Evolutionary conservation across 345 rosid species (phyloP).

Genomic region (Orychophragmus violaceus): DNA sequence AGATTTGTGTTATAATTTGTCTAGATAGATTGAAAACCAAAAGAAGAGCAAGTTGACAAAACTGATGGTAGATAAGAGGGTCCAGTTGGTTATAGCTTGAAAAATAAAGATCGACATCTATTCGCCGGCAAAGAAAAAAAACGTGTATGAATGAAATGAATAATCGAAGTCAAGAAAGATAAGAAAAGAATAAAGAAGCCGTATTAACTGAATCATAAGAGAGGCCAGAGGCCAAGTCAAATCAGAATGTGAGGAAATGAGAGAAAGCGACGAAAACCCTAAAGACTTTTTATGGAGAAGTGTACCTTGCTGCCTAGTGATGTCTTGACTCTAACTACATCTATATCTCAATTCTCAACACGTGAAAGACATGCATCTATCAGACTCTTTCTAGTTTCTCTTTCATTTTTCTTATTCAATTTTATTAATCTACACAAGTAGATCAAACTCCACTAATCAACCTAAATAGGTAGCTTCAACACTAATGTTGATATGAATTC

Average conservation of each 20-base stretch:
- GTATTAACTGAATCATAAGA: not conserved
- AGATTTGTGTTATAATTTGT: not conserved
- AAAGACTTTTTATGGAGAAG: not conserved
- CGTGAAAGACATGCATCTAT: slow-evolving; percentile 28
- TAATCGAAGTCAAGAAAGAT: not conserved
- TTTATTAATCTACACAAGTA: not conserved
- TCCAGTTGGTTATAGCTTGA: not conserved
- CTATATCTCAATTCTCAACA: slow-evolving; percentile 10
- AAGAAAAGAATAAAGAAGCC: not conserved
- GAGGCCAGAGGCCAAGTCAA: not conserved
- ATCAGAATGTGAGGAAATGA: not conserved
- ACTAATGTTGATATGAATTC: too few relatives aligned
- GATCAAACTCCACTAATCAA: not conserved
- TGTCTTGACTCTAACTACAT: not conserved
- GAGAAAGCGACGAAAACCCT: not conserved
- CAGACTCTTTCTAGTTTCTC: not conserved
- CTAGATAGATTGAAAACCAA: not conserved
- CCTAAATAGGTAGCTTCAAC: too few relatives aligned
- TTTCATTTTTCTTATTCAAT: not conserved
- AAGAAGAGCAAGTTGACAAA: not conserved
- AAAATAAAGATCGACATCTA: not conserved
- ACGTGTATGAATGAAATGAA: not conserved
- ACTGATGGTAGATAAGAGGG: not conserved
- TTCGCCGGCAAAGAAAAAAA: not conserved
- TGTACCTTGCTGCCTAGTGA: slow-evolving; percentile 1